Evolutionary conservation across 768 basidiomycete species (phyloP).

Genomic region (Suillus placidus): DNA sequence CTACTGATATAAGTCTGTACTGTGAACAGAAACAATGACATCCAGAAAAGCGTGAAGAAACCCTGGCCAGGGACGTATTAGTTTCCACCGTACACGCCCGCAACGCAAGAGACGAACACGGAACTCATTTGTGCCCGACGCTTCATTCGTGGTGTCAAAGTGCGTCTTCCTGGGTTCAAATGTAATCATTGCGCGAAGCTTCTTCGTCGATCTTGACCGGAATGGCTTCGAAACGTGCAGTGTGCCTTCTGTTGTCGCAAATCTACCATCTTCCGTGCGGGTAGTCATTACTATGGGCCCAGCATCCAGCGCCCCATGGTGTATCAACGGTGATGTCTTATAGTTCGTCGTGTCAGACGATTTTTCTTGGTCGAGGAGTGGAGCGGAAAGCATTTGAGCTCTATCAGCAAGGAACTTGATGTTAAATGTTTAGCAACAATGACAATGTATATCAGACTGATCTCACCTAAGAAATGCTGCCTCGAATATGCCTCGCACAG

Average conservation of each 20-base stretch:
- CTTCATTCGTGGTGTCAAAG: constrained; percentile 81
- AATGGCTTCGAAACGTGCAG: constrained; percentile 77
- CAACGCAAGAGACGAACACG: constrained; percentile 47
- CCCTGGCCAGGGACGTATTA: constrained; percentile 52
- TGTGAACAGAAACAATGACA: constrained; percentile 81
- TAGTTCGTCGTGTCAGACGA: constrained; percentile 8
- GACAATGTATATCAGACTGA: neutral
- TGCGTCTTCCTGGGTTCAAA: constrained; percentile 85
- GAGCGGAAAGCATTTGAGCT: constrained; percentile 1
- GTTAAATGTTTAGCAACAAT: neutral
- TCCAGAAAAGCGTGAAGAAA: constrained; percentile 96
- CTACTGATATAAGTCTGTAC: constrained; percentile 76
- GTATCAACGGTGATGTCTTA: neutral
- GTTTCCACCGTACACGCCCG: neutral
- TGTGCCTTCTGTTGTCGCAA: constrained; percentile 63
- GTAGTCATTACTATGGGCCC: neutral
- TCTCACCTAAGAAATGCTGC: neutral
- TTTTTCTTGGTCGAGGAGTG: neutral
- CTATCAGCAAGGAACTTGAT: neutral
- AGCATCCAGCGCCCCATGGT: neutral
- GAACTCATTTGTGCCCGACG: constrained; percentile 81
- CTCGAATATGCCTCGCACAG: neutral
- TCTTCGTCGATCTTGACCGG: constrained; percentile 73
- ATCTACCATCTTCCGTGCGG: constrained; percentile 28
- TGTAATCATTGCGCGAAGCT: constrained; percentile 78